Evolutionary conservation across 148 eudicot species (phyloP), one percentile per base, ranked within the genome.

Genomic region (Camellia lanceoleosa): DNA sequence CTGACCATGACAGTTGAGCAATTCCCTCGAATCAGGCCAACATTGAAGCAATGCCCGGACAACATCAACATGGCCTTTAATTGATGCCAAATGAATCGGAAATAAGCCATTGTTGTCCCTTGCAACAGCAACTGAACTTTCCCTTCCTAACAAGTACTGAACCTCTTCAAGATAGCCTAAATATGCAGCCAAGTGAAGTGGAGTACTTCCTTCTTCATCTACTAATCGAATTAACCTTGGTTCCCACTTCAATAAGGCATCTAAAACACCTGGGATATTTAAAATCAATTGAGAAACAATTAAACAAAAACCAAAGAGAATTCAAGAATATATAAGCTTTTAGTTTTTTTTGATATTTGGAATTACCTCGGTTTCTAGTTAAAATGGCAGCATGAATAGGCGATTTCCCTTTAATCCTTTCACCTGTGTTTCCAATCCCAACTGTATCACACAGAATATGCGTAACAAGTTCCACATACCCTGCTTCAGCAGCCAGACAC

Each of bases 21-120:
- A 19, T 16, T 71, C 74, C 6, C 74, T 42, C 11, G 74, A 51
- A 71, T 71, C 74, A 46, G 74, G 56, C 19, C 74, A 71, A 8
- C 44, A 19, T 71, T 71, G 19, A 16, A 14, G 74, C 74, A 71
- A 4, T 7, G 0, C 19, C 56, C 47, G 52, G 18, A 47, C 30
- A 49, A 49, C 4, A 49, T 49, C 44, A 15, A 71, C 49, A 51
- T 71, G 55, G 23, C 74, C 74, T 71, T 71, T 71, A 2, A 44
- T 71, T 44, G 74, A 71, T 42, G 74, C 74, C 74, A 13, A n/a
- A 47, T 71, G 74, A 47, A 71, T 71, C 18, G 74, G 74, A 47
- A 71, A 49, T 15, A 44, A 46, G 6, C 74, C 74, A 47, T 44
- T 44, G n/a, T 71, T 71, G 54, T 71, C 54, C 19, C 54, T 71